Evolutionary conservation across 306 rosid genomes (phyloP).

Genomic region (Rosa persica): DNA sequence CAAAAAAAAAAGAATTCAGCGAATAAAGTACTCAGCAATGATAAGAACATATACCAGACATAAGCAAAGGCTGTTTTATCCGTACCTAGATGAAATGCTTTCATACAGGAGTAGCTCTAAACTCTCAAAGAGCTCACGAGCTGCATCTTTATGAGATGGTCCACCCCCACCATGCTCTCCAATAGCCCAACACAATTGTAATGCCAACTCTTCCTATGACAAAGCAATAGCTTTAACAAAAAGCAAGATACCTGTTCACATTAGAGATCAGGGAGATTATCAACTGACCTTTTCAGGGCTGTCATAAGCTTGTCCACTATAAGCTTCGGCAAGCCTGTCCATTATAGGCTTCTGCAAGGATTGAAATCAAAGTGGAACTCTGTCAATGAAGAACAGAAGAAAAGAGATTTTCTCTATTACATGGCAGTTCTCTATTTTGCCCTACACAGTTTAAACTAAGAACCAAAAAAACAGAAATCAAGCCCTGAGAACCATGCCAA

Average conservation of each 20-base stretch:
- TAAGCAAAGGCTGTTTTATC: background rate
- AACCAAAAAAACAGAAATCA: background rate
- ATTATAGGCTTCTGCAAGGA: constrained; percentile 87
- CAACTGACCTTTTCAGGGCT: constrained; percentile 73
- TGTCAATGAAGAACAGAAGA: background rate
- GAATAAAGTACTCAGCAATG: constrained; percentile 16
- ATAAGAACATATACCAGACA: constrained; percentile 3
- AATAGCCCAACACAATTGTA: constrained; percentile 95
- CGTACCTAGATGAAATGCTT: constrained; percentile 87
- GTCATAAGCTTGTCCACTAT: constrained; percentile 62
- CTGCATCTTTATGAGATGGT: constrained; percentile 84
- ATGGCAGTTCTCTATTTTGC: background rate
- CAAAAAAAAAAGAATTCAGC: constrained; percentile 24
- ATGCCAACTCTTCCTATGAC: constrained; percentile 82
- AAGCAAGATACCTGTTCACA: constrained; percentile 12
- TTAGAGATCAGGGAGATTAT: constrained; percentile 20
- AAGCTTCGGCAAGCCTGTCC: constrained; percentile 84
- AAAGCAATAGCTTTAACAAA: constrained; percentile 21
- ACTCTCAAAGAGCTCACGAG: constrained; percentile 97
- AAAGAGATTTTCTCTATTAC: background rate
- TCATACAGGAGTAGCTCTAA: constrained; percentile 91
- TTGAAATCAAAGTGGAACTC: constrained; percentile 1
- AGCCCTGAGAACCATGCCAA: background rate
- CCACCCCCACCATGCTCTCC: constrained; percentile 99
- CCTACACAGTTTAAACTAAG: background rate